Conservation (phyloP, 2,329 filamentous ascomycete species). For the Dendrostoma leiphaemia region DNA sequence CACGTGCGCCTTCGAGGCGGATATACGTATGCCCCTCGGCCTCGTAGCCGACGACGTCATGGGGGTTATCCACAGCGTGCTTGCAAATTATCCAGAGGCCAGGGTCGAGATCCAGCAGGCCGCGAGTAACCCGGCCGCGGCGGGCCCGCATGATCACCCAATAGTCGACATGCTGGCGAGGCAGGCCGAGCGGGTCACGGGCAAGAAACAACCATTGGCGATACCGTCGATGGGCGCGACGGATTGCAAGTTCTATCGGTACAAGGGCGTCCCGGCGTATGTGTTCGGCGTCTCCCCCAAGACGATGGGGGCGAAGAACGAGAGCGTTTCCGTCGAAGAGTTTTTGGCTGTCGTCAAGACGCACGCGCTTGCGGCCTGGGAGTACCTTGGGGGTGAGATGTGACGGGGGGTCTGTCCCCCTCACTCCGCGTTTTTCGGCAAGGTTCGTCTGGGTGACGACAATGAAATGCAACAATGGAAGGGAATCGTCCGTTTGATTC, state of each 20-base stretch:
- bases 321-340: conserved; percentile 27
- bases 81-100: conserved; percentile 28
- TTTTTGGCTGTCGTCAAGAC: conserved; percentile 30
- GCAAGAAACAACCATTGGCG: conserved; percentile 21
- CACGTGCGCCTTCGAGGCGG: conserved; percentile 34
- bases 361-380: conserved; percentile 29
- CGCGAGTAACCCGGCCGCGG: conserved; percentile 32
- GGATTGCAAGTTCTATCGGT: conserved; percentile 39
- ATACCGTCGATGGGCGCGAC: conserved; percentile 38
- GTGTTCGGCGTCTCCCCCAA: conserved; percentile 29
- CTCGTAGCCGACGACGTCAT: conserved; percentile 29
- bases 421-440: too few species aligned
- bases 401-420: too few species aligned
- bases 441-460: too few species aligned
- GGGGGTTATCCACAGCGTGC: conserved; percentile 25
- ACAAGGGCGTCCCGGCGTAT: conserved; percentile 34
- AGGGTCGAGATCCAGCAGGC: conserved; percentile 28
- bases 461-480: too few species aligned
- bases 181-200: conserved; percentile 24
- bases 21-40: conserved; percentile 39
- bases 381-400: conserved; percentile 18
- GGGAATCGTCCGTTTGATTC: too few species aligned
- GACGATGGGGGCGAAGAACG: conserved; percentile 27
- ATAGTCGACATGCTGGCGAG: conserved; percentile 28
- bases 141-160: conserved; percentile 30